Evolutionary conservation across 495 filamentous ascomycete species (phyloP), one percentile per base, ranked within the genome.

Genomic region (Gamarada debralockiae): DNA sequence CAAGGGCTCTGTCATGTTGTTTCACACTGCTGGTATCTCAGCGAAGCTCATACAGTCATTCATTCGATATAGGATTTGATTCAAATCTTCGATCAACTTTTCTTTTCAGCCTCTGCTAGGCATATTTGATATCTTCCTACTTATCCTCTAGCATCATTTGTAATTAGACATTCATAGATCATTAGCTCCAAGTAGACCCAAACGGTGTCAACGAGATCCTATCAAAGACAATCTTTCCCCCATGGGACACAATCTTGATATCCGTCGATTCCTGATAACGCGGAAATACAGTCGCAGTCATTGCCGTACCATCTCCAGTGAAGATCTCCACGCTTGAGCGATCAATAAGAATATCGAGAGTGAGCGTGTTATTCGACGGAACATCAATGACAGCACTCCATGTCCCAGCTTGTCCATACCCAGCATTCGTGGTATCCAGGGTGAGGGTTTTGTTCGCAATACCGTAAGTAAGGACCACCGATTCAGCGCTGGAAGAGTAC

Each of bases 361-460:
- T 39, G 5, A 58, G 17, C 10, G 21, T 17, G 10, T 58, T 49
- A 2, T 20, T 33, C 3, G n/a, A 3, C 9, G 50, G 20, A 1
- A 10, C 34, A 3, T 14, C 36, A 33, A 58, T 49, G 14, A 29
- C 21, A 1, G 42, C 27, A 17, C 18, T 50, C 50, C 50, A 58
- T 2, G 31, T 41, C 5, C 55, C 55, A 20, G 55, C 42, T 51
- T 58, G 55, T 42, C 55, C 55, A 51, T 58, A 58, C 8, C 55
- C 55, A 15, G 50, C 50, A 49, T 58, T 49, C 18, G 50, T 58
- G 12, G 55, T 58, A 33, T 58, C 55, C 8, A 58, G 38, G 15
- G 44, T 44, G 18, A 58, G 50, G 1, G 55, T 53, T 27, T 39
- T 10, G 38, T 36, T 49, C 3, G 42, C 48, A n/a, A 58, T 13